Evolutionary conservation across 2,329 filamentous ascomycete species (phyloP).

Genomic region (Seiridium unicorne): DNA sequence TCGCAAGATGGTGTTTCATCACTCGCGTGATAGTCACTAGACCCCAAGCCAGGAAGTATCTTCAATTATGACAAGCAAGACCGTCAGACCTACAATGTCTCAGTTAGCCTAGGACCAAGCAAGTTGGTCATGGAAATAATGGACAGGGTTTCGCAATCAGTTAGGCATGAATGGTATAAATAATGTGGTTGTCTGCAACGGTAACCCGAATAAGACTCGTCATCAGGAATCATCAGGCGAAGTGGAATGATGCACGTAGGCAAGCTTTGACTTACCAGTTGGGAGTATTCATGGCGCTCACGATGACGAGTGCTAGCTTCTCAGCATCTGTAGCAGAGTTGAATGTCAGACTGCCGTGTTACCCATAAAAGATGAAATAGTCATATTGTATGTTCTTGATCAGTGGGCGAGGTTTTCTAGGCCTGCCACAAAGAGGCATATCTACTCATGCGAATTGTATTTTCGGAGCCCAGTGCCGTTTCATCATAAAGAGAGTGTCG

Average conservation of each 20-base stretch:
- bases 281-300: no score
- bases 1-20: no score
- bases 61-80: no score
- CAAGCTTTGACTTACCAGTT: background rate
- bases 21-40: no score
- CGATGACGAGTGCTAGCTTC: no score
- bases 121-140: background rate
- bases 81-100: constrained; percentile 2
- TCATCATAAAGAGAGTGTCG: constrained; percentile 62
- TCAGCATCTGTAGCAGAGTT: background rate
- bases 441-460: constrained; percentile 67
- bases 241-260: constrained; percentile 15
- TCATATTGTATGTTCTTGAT: constrained; percentile 35
- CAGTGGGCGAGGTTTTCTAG: constrained; percentile 99
- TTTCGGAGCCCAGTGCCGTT: constrained; percentile 97
- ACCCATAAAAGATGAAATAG: background rate
- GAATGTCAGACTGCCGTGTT: background rate
- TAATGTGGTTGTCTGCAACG: constrained; percentile 59
- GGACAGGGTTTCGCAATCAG: constrained; percentile 33
- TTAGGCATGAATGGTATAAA: constrained; percentile 61
- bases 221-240: constrained; percentile 52
- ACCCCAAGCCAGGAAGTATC: no score
- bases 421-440: constrained; percentile 93
- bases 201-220: constrained; percentile 64
- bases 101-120: background rate